Base-by-base conservation (phyloP, 2,329 filamentous ascomycete species). In the Colletotrichum cereale region DNA sequence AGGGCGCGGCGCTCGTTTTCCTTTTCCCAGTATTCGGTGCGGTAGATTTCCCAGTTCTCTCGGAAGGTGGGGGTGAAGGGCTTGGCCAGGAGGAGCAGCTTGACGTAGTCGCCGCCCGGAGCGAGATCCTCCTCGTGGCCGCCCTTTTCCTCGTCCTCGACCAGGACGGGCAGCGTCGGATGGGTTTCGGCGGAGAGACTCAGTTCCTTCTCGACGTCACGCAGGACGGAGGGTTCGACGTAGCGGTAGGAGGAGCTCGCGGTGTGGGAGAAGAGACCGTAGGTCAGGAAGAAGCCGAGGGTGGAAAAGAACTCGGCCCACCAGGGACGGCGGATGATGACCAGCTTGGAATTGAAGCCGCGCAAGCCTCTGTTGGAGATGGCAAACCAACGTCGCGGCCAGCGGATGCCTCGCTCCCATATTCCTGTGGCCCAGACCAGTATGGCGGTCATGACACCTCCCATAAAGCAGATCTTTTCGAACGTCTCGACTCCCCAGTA, bases 41-140 rank as follows among this genome's bases (percentile, higher is more conserved):
- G 89, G 82, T 97, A 99, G 21, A 96, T 87, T 78, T 99, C 96
- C 96, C 96, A 99, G 75, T 97, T 97, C 80, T 98, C 95, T 26
- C 96, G 89, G 78, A 99, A 99, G 57, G 94, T 94, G 0, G 96
- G 92, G 7, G 94, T 97, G 78, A 99, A 99, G 0, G 95, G 95
- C 79, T 99, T 99, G 1, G 96, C 94, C 14, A 98, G 88, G 10
- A 99, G 86, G 24, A 98, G 85, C 1, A 99, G 87, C 81, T 97
- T 96, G 76, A 99, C 92, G 78, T 96, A 93, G 82, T 98, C 95
- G 2, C 96, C 96, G 0, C 95, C 96, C 0, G 93, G 90, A 0
- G 94, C 92, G 53, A 99, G 87, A 78, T 98, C 96, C 81, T 98
- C 96, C 79, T 98, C 95, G 67, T 94, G 90, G 1, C 92, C 91